Percentiles rank a stretch among this genome's conserved stretches.
phyloP scores from a whole-genome alignment of 2,329 filamentous ascomycete genomes.

The Metarhizium guizhouense region DNA sequence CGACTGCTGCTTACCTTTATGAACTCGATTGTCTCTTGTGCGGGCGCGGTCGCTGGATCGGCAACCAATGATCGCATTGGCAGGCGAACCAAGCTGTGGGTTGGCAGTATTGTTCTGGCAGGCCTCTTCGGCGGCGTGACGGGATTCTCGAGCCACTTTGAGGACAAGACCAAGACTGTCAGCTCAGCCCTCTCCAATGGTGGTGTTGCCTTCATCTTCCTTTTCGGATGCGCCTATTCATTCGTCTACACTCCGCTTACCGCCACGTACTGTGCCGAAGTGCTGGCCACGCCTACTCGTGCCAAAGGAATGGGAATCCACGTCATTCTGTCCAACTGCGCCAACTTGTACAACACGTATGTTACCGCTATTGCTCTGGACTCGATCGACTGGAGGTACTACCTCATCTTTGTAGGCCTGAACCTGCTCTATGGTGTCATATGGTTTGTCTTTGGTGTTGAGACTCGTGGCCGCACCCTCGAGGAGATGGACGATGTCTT shows the following conservation, averaged over 20 bases:
- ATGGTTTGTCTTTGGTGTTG: constrained; percentile 21
- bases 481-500: constrained; percentile 37
- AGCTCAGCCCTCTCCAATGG: constrained; percentile 28
- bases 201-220: constrained; percentile 41
- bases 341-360: constrained; percentile 23
- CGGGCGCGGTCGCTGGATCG: constrained; percentile 26
- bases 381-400: constrained; percentile 21
- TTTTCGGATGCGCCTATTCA: constrained; percentile 43
- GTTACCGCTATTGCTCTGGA: constrained; percentile 22
- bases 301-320: constrained; percentile 26
- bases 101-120: constrained; percentile 37
- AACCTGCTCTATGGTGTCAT: constrained; percentile 18
- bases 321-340: constrained; percentile 20
- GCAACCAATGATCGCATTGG: constrained; percentile 21
- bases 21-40: constrained; percentile 27
- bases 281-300: constrained; percentile 21
- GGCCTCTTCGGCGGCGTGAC: constrained; percentile 39
- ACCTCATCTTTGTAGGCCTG: constrained; percentile 22
- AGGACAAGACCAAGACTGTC: constrained; percentile 21
- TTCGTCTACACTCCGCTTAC: constrained; percentile 41
- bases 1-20: constrained; percentile 36
- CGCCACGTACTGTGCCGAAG: constrained; percentile 26
- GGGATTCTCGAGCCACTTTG: constrained; percentile 33
- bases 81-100: constrained; percentile 36
- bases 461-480: constrained; percentile 25